Conservation (phyloP, 139 green algal species). For the Nannochloris sp. region DNA sequence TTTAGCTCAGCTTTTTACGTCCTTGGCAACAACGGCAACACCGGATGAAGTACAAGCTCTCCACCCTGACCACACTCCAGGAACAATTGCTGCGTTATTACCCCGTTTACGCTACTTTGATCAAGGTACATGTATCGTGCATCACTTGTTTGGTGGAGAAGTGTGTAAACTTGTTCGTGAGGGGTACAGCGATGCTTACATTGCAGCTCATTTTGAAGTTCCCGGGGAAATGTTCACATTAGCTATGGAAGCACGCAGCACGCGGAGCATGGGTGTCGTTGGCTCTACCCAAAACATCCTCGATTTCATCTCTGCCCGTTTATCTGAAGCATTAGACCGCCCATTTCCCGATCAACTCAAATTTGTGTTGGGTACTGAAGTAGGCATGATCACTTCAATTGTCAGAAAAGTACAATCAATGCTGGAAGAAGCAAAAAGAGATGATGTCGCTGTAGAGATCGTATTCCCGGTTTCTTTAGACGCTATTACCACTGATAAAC, state of each 20-base stretch:
- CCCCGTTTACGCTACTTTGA: constrained; percentile 82
- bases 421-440: constrained; percentile 38
- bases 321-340: constrained; percentile 48
- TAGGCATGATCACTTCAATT: constrained; percentile 96
- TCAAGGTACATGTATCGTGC: constrained; percentile 92
- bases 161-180: constrained; percentile 50
- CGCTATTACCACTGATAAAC: constrained; percentile 63
- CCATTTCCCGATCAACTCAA: constrained; percentile 59
- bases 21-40: constrained; percentile 40
- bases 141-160: constrained; percentile 95
- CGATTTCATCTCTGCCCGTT: constrained; percentile 77
- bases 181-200: constrained; percentile 85
- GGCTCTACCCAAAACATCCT: constrained; percentile 96
- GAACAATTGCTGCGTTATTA: constrained; percentile 52
- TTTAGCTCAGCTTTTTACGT: constrained; percentile 77
- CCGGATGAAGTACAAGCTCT: constrained; percentile 62
- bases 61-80: constrained; percentile 57
- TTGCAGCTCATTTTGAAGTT: constrained; percentile 97
- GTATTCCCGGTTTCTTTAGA: constrained; percentile 88
- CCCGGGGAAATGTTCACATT: constrained; percentile 91
- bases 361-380: constrained; percentile 97
- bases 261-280: constrained; percentile 81
- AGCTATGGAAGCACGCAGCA: constrained; percentile 78
- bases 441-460: constrained; percentile 86
- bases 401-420: constrained; percentile 70